Evolutionary conservation across 2,329 filamentous ascomycete genomes (phyloP), one percentile per base, ranked within the genome.

Genomic region (Aspergillus brasiliensis): DNA sequence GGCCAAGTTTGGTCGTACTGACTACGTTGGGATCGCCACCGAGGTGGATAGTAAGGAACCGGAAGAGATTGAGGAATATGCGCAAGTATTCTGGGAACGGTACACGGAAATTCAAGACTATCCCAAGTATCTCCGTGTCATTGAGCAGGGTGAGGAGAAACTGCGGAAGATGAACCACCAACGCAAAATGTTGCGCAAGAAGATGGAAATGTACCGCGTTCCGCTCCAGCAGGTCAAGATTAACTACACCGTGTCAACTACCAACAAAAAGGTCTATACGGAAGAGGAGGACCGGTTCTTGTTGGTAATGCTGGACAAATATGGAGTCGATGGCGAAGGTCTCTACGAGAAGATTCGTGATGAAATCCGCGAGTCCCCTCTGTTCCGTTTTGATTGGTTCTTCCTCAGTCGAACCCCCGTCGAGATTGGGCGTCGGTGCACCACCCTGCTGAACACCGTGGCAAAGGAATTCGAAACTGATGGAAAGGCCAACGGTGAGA

Each of bases 301-400:
- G 55, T 84, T 99, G 34, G 94, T 99, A 52, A 89, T 97, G 79
- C 84, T 99, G 5, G 92, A 99, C 78, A 91, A 89, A 75, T 90
- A 92, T 69, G 95, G 96, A 6, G 88, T 99, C 37, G 96, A 99
- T 73, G 90, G 90, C 1, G 94, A 98, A 69, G 87, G 87, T 34
- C 85, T 99, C 63, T 96, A 95, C 75, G 95, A 99, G 69, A 89
- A 88, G 75, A 97, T 99, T 72, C 89, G 95, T n/a, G 94, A 98
- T 65, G 95, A 98, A 74, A 97, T 99, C 66, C 90, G 93, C 34
- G 92, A 97, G 66, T 94, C 90, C 58, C 93, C 95, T 8, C 82
- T 99, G 3, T 99, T 99, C 84, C 88, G 95, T 40, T 99, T 99
- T 71, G 95, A 99, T 75, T 99, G 96, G 96, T 99, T 99, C 81